phyloP scores from a whole-genome alignment of 2,329 filamentous ascomycete species.

The Aspergillus fumigatus region DNA sequence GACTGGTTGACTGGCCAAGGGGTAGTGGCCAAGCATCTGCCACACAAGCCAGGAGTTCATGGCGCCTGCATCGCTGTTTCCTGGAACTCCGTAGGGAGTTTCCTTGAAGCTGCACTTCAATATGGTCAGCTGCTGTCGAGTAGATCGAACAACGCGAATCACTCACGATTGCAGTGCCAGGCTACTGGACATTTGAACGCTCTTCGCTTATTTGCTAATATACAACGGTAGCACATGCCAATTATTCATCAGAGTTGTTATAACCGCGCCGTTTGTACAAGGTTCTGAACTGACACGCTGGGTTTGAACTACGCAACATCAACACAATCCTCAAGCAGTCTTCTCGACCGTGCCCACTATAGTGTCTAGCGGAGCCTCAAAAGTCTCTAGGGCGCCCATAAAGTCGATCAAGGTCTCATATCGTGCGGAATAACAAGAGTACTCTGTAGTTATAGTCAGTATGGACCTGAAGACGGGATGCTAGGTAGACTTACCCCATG shows the following conservation, averaged over 20 bases:
- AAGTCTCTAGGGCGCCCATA: conserved; percentile 51
- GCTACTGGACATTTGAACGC: conserved; percentile 55
- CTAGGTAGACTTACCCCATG: conserved; percentile 43
- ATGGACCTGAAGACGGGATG: not conserved
- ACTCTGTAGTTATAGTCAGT: conserved; percentile 31
- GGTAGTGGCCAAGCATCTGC: conserved; percentile 48
- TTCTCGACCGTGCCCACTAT: conserved; percentile 31
- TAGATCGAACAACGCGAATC: not conserved
- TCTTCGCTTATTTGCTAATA: conserved; percentile 59
- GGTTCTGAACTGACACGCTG: conserved; percentile 24
- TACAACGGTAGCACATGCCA: conserved; percentile 36
- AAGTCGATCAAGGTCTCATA: conserved; percentile 51
- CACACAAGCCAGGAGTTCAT: conserved; percentile 50
- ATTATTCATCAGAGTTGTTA: conserved; percentile 55
- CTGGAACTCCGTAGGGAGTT: conserved; percentile 55
- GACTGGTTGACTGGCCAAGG: conserved; percentile 44
- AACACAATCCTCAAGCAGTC: not conserved
- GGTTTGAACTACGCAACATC: conserved; percentile 39
- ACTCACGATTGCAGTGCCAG: conserved; percentile 52
- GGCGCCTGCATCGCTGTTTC: conserved; percentile 62
- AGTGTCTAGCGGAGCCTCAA: conserved; percentile 56
- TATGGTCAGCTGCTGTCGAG: not conserved
- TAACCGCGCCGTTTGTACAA: conserved; percentile 28
- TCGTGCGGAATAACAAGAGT: conserved; percentile 65
- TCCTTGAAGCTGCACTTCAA: conserved; percentile 45